phyloP scores from a whole-genome alignment of 345 rosid species.

The Acer negundo region DNA sequence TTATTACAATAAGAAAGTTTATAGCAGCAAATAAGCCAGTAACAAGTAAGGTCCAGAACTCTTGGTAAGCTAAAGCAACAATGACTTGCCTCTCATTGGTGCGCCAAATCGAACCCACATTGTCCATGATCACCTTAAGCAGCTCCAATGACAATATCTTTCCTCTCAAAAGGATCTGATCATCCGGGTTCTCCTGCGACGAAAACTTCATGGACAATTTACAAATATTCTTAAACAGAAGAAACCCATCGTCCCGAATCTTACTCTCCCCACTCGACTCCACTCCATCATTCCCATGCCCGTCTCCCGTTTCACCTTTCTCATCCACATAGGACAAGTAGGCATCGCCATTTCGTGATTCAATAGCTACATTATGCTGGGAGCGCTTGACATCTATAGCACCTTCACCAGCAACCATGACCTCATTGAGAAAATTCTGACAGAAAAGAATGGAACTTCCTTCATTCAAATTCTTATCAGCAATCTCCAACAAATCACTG shows the following conservation, averaged over 20 bases:
- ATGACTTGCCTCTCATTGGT: constrained; percentile 69
- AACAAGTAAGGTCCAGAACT: background rate
- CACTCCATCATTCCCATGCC: constrained; percentile 34
- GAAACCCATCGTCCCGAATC: constrained; percentile 87
- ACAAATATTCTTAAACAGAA: constrained; percentile 80
- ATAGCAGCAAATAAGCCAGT: background rate
- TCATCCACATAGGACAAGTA: constrained; percentile 30
- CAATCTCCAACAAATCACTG: constrained; percentile 68
- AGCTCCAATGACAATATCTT: constrained; percentile 81
- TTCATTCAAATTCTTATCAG: constrained; percentile 88
- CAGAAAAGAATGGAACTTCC: constrained; percentile 78
- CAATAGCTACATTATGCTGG: constrained; percentile 28
- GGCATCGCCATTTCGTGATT: constrained; percentile 46
- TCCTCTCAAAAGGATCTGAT: constrained; percentile 90
- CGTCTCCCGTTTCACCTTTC: constrained; percentile 29
- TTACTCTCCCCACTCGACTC: constrained; percentile 48
- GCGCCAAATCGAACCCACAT: constrained; percentile 78
- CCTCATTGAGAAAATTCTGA: constrained; percentile 77
- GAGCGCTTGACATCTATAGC: constrained; percentile 45
- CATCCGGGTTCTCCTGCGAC: constrained; percentile 86
- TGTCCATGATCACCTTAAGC: constrained; percentile 74
- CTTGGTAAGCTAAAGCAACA: background rate
- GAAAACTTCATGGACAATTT: constrained; percentile 95
- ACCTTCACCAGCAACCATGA: constrained; percentile 65
- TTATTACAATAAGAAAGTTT: background rate